Base-by-base conservation (phyloP, 768 basidiomycete genomes). In the Grammothele lineata region DNA sequence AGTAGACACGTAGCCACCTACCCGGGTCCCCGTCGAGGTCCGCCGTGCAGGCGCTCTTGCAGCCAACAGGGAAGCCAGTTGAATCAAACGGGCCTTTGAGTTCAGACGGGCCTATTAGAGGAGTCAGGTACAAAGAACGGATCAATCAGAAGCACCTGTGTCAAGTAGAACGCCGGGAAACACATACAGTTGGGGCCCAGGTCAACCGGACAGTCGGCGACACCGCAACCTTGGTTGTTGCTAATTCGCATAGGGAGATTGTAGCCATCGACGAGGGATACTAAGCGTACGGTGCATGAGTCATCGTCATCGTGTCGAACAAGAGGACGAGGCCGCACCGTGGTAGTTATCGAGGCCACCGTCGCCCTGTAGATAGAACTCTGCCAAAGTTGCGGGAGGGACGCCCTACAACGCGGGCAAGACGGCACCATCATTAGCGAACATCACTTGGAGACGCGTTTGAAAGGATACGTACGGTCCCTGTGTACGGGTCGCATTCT, bases 1-100 rank as follows among this genome's bases (percentile, higher is more conserved):
- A 14, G 7, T 23, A 11, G 12, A 7, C n/a, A 24, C 3, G n/a
- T n/a, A n/a, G n/a, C n/a, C n/a, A 54, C 57, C 15, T 47, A 67
- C n/a, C 65, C 43, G 55, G 61, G 39, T 70, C 62, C 4, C 68
- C 68, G n/a, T n/a, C n/a, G 22, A 74, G 58, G 39, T 70, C 66
- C 5, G 70, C 70, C 17, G 50, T 39, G 55, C 74, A 76, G 6
- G 72, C 72, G 43, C 63, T 68, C 56, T 68, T 70, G 64, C 74
- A 75, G 25, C 73, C 74, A 1, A 70, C 70, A 37, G 66, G 61
- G 57, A 62, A 65, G 43, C 68, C 60, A 23, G 60, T 55, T 26
- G 60, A 56, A 53, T 72, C 64, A 53, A 57, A 68, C 4, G 67
- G 69, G 3, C 68, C 66, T 36, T 63, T 57, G 36, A 70, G 55